Conservation (phyloP, 192 early-diverging fungal species). For the Entomortierella chlamydospora region DNA sequence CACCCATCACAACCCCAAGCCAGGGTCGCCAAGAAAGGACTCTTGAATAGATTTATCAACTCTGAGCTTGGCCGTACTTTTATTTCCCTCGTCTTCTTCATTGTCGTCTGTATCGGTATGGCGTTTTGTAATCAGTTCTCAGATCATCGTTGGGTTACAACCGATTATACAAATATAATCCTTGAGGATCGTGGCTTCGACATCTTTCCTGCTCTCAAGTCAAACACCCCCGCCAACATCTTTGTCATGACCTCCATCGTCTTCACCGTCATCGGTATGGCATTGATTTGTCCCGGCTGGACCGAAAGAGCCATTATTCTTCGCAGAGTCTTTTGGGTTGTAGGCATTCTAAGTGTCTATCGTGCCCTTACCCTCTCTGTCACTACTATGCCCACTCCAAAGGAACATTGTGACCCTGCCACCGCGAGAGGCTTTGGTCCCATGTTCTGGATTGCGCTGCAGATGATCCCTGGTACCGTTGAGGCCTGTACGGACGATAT, state of each 20-base stretch:
- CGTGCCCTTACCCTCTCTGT: slow-evolving; percentile 47
- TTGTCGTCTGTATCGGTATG: slow-evolving; percentile 41
- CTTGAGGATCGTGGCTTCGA: slow-evolving; percentile 53
- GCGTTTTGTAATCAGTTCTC: slow-evolving; percentile 57
- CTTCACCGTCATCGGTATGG: slow-evolving; percentile 42
- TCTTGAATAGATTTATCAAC: slow-evolving; percentile 30
- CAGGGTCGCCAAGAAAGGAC: background rate
- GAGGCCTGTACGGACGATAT: slow-evolving; percentile 59
- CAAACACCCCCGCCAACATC: slow-evolving; percentile 43
- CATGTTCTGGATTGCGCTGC: slow-evolving; percentile 48
- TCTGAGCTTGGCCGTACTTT: slow-evolving; percentile 41
- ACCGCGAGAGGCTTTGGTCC: slow-evolving; percentile 16
- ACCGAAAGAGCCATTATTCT: slow-evolving; percentile 40
- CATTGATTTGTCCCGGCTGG: slow-evolving; percentile 44
- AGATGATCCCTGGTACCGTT: slow-evolving; percentile 52
- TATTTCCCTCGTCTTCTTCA: slow-evolving; percentile 24
- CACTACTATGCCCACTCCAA: slow-evolving; percentile 57
- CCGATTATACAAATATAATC: slow-evolving; percentile 23
- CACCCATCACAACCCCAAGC: background rate
- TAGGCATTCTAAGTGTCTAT: slow-evolving; percentile 37
- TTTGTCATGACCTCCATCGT: slow-evolving; percentile 54
- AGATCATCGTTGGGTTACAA: slow-evolving; percentile 51
- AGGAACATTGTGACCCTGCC: slow-evolving; percentile 30
- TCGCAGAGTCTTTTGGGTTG: slow-evolving; percentile 52
- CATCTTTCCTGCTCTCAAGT: slow-evolving; percentile 34